Evolutionary conservation across 169 alveolate genomes (phyloP).

Genomic region (Eimeria falciformis): DNA sequence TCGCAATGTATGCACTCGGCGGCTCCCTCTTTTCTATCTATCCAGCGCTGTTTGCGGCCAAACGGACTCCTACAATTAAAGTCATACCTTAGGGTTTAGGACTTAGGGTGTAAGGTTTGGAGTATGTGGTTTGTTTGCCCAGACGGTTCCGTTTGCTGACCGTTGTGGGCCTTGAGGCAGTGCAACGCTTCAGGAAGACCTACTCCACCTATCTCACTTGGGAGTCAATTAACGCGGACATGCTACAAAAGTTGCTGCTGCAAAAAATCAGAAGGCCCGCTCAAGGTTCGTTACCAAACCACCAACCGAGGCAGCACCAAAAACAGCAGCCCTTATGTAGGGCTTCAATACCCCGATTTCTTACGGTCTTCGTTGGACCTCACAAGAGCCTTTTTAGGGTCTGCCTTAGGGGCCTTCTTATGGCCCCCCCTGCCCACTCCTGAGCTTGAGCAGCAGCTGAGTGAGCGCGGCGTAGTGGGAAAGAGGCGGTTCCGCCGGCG

Average conservation of each 20-base stretch:
- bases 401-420: too few species aligned
- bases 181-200: neutral
- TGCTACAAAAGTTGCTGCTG: neutral
- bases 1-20: too few species aligned
- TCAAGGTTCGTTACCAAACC: neutral
- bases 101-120: neutral
- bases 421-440: too few species aligned
- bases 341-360: neutral
- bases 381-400: too few species aligned
- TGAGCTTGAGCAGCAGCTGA: too few species aligned
- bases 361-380: neutral
- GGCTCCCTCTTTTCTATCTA: too few species aligned
- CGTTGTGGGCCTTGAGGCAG: neutral
- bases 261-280: neutral
- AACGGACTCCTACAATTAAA: neutral
- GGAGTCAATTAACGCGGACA: neutral
- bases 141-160: conserved; percentile 4
- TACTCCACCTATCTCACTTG: neutral
- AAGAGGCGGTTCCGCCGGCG: too few species aligned
- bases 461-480: too few species aligned
- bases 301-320: neutral
- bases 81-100: neutral
- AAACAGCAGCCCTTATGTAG: neutral
- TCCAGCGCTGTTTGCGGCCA: too few species aligned
- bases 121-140: neutral